phyloP scores from a whole-genome alignment of 2,329 filamentous ascomycete species.

The Pseudogymnoascus sp. region DNA sequence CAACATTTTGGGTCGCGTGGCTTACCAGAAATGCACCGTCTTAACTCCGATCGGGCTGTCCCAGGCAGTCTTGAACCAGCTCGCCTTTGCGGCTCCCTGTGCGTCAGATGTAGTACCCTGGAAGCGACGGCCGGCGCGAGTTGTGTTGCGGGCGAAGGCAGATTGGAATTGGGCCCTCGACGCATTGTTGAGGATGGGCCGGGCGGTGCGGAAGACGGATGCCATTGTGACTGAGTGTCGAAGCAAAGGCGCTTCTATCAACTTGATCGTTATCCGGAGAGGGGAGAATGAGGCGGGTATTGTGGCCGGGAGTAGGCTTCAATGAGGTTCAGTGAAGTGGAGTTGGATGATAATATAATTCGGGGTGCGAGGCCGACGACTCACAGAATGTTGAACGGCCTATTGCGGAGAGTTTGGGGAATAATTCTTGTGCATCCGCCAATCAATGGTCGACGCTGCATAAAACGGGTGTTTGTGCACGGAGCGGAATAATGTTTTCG shows the following conservation, averaged over 20 bases:
- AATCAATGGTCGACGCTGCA: neutral
- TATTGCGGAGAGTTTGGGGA: constrained; percentile 6
- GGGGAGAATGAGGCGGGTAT: neutral
- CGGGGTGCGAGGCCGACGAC: constrained; percentile 6
- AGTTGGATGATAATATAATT: constrained; percentile 7
- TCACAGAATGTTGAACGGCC: constrained; percentile 6
- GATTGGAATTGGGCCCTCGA: constrained; percentile 47
- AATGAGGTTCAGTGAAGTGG: neutral
- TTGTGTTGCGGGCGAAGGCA: constrained; percentile 27
- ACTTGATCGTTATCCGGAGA: neutral
- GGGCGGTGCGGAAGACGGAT: constrained; percentile 43
- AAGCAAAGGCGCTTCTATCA: constrained; percentile 6
- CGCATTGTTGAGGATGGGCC: constrained; percentile 48
- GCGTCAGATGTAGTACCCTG: constrained; percentile 56
- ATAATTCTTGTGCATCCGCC: constrained; percentile 6
- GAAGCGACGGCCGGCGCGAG: constrained; percentile 48
- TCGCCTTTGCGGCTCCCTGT: constrained; percentile 35
- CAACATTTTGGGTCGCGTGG: neutral
- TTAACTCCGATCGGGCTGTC: constrained; percentile 73
- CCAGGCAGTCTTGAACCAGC: constrained; percentile 72
- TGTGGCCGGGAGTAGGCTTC: neutral
- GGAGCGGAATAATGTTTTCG: neutral
- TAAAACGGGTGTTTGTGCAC: constrained; percentile 8
- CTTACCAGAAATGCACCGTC: constrained; percentile 97
- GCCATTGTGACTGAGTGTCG: constrained; percentile 15